Evolutionary conservation across 805 yeast genomes (phyloP).

Genomic region (Wickerhamia fluorescens): DNA sequence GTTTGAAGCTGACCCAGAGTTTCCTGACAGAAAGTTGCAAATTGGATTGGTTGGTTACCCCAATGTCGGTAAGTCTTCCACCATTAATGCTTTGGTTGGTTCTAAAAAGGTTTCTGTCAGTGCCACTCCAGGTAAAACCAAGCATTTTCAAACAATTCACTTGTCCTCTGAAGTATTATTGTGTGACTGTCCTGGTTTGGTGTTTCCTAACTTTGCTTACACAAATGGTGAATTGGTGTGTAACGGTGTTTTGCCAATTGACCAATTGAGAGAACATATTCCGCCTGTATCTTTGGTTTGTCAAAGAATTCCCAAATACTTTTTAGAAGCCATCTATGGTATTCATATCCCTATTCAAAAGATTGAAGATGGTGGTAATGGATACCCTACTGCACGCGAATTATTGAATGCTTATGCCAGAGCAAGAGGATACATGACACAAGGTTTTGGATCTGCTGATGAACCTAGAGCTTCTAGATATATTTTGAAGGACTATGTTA

Average conservation of each 20-base stretch:
- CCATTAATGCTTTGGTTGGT: slow-evolving; percentile 93
- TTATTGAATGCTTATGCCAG: slow-evolving; percentile 86
- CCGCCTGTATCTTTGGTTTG: slow-evolving; percentile 85
- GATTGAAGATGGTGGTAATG: slow-evolving; percentile 81
- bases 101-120: slow-evolving; percentile 98
- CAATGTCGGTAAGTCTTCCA: slow-evolving; percentile 91
- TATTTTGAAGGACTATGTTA: slow-evolving; percentile 88
- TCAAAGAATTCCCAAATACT: slow-evolving; percentile 82
- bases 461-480: slow-evolving; percentile 91
- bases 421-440: slow-evolving; percentile 96
- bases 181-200: slow-evolving; percentile 99
- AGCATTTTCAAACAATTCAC: slow-evolving; percentile 94
- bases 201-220: slow-evolving; percentile 95
- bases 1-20: slow-evolving; percentile 47
- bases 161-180: slow-evolving; percentile 75
- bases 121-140: slow-evolving; percentile 97
- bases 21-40: slow-evolving; percentile 57
- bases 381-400: slow-evolving; percentile 85
- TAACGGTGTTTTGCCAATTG: slow-evolving; percentile 98
- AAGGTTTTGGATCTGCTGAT: slow-evolving; percentile 95
- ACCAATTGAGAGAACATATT: slow-evolving; percentile 86
- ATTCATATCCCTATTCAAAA: slow-evolving; percentile 75
- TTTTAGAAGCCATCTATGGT: slow-evolving; percentile 88
- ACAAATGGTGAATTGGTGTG: slow-evolving; percentile 95
- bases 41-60: slow-evolving; percentile 98